Evolutionary conservation across 306 rosid genomes (phyloP), one percentile per base, ranked within the genome.

Genomic region (Glycine soja): DNA sequence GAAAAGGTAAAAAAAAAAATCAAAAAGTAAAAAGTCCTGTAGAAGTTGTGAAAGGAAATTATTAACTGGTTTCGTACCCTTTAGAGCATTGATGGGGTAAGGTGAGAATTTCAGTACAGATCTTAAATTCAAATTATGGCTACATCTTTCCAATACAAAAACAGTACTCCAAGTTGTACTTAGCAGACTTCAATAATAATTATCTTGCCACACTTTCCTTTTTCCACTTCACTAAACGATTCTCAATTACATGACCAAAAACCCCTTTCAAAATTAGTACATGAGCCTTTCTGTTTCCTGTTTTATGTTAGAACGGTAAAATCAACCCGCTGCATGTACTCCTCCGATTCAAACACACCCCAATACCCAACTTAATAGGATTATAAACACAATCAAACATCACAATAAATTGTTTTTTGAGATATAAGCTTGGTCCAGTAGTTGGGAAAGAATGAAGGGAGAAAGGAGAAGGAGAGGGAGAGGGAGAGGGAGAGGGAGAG

Each of bases 21-120:
- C 24, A 19, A 19, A 24, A 24, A 24, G 1, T 1, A 6, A 42
- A 42, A 42, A 6, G 46, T 38, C 69, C 18, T 51, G 76, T 6
- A 79, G 16, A 43, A 56, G 8, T 34, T 53, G 48, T 42, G 58
- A 45, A 68, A 78, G 10, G 52, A 34, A 78, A 50, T 70, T 58
- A 70, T 3, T 36, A 24, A 59, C 8, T 70, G 42, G 18, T 61
- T 50, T 12, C 4, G 36, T 5, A 38, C 58, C 46, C 58, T 10
- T 11, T 11, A 15, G 46, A 48, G 50, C 18, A 75, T 45, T 45
- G 6, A 45, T 53, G 50, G 30, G 43, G 6, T 65, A n/a, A 48
- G 74, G 14, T 30, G 32, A 56, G 38, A 70, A n/a, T 5, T 69
- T 59, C 30, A 43, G 63, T 34, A 10, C 53, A 58, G 63, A 59